Base-by-base conservation (phyloP, 495 filamentous ascomycete species). In the Xylaria sp. region DNA sequence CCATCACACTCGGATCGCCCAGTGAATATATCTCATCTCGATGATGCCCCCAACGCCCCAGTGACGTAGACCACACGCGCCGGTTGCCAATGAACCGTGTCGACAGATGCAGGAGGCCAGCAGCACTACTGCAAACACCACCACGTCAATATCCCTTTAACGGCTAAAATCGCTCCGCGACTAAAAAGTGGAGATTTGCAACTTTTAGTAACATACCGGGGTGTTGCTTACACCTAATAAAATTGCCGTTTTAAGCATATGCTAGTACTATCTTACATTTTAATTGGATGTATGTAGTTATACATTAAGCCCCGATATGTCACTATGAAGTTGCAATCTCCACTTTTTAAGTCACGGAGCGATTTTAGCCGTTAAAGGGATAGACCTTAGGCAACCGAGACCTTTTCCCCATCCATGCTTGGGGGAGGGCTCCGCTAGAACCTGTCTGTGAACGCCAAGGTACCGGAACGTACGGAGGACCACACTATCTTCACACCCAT, bases 81-180 rank as follows among this genome's bases (percentile, higher is more conserved):
- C n/a, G 33, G 55, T 21, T 21, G 29, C 64, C 64, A 67, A 67
- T 43, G 21, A 33, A 26, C 40, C 46, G 9, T 24, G 31, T 52
- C 19, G 24, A 48, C 14, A 33, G 61, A 40, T 48, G 61, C 61
- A 55, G 52, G 61, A 63, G 61, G 19, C 11, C 11, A 21, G 55
- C 57, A 43, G 24, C 41, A 33, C 61, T 63, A 48, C 61, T 63
- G 61, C 61, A 63, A 44, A 55, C 52, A 55, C 26, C 26, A 55
- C 26, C 26, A 55, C 17, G 52, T 31, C 52, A 55, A 29, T 31
- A 31, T 55, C 52, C n/a, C n/a, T n/a, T n/a, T n/a, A n/a, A n/a
- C n/a, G n/a, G n/a, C n/a, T n/a, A n/a, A n/a, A n/a, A n/a, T n/a
- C n/a, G n/a, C n/a, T n/a, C n/a, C n/a, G n/a, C n/a, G n/a, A n/a